These are phyloP conservation scores for Arabidopsis hybrid DNA, from an alignment of 441 rosid species.

Conservation along the genomic window DNA sequence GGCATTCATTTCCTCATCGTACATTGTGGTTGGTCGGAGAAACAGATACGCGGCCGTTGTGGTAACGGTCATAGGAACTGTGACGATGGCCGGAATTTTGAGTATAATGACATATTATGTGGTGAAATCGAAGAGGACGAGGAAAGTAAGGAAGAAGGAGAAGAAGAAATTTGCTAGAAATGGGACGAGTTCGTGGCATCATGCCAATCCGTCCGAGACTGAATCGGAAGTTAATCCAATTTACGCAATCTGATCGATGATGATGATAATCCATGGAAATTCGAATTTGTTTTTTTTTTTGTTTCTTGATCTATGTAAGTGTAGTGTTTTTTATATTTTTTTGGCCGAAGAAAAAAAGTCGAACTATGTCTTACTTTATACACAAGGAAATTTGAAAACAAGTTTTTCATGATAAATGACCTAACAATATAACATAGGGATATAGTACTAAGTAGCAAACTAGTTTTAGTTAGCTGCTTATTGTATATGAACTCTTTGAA, in stretches of 20 bases:
- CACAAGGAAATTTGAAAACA: constrained; percentile 3
- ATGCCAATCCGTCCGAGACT: constrained; percentile 52
- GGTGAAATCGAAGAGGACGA: constrained; percentile 60
- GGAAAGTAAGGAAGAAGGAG: constrained; percentile 65
- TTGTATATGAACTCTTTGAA: not conserved
- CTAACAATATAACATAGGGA: not conserved
- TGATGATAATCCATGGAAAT: constrained; percentile 5
- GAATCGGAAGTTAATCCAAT: constrained; percentile 75
- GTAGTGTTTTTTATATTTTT: not conserved
- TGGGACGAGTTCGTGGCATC: constrained; percentile 45
- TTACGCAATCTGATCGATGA: constrained; percentile 68
- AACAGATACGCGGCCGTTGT: constrained; percentile 79
- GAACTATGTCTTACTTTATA: constrained; percentile 11
- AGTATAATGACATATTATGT: constrained; percentile 83
- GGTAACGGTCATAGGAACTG: constrained; percentile 71
- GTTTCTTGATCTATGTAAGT: constrained; percentile 26
- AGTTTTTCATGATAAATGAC: not conserved
- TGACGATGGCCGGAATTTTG: constrained; percentile 75
- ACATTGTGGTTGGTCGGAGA: constrained; percentile 81
- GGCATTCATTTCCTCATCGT: constrained; percentile 77
- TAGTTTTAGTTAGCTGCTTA: not conserved
- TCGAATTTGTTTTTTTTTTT: constrained; percentile 2
- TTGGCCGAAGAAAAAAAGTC: not conserved
- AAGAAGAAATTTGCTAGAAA: constrained; percentile 64
- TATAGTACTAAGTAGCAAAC: not conserved